Evolutionary conservation across 495 filamentous ascomycete species (phyloP).

Genomic region (Annulohypoxylon bovei): DNA sequence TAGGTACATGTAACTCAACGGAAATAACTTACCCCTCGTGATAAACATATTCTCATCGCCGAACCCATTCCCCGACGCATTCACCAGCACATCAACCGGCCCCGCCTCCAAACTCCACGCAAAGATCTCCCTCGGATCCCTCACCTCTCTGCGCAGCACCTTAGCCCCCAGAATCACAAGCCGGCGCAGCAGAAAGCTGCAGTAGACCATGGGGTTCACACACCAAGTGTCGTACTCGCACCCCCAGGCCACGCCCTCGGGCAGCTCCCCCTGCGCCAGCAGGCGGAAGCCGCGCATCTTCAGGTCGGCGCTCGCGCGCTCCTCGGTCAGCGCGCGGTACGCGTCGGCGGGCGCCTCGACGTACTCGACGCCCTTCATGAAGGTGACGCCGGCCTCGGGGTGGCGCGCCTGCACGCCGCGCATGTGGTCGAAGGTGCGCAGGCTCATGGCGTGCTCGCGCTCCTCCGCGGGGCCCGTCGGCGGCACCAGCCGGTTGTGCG

Average conservation of each 20-base stretch:
- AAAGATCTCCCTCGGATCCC: conserved; percentile 60
- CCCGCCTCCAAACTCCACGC: conserved; percentile 45
- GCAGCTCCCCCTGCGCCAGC: conserved; percentile 52
- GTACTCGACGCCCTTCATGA: conserved; percentile 67
- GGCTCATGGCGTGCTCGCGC: conserved; percentile 61
- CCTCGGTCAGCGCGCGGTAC: conserved; percentile 46
- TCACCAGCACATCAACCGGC: conserved; percentile 62
- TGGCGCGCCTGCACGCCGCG: conserved; percentile 50
- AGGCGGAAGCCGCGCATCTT: conserved; percentile 58
- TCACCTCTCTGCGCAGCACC: conserved; percentile 56
- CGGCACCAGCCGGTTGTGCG: conserved; percentile 67
- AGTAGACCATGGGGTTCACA: conserved; percentile 71
- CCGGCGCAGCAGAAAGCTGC: conserved; percentile 62
- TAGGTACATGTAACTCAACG: too few species aligned
- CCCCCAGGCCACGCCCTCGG: conserved; percentile 62
- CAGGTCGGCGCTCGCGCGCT: conserved; percentile 49
- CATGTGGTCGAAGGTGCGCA: conserved; percentile 63
- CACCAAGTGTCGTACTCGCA: conserved; percentile 67
- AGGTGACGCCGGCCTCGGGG: conserved; percentile 63
- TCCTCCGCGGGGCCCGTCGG: conserved; percentile 44
- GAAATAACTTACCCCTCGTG: conserved; percentile 56
- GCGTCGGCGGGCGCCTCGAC: conserved; percentile 60
- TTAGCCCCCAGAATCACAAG: conserved; percentile 63
- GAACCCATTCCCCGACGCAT: conserved; percentile 68
- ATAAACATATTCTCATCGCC: conserved; percentile 63